Conservation (phyloP, 768 basidiomycete species). For the Mycena pura region DNA sequence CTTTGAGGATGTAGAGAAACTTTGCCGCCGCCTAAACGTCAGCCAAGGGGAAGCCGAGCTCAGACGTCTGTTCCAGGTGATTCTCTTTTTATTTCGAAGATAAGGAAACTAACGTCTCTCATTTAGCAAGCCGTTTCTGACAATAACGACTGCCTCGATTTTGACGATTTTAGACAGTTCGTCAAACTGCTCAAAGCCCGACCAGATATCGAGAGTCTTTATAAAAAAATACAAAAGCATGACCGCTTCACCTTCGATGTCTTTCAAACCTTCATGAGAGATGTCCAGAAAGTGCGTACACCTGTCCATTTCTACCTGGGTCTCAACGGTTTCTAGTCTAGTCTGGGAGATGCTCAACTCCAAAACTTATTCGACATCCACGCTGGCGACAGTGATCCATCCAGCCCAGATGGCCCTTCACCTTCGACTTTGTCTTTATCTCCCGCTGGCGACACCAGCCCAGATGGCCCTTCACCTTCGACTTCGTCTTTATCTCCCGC, state of each 20-base stretch:
- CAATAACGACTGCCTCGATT: constrained; percentile 69
- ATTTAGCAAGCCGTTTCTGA: constrained; percentile 68
- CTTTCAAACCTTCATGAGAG: constrained; percentile 54
- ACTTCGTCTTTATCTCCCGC: constrained; percentile 17
- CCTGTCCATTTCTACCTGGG: not conserved
- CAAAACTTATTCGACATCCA: constrained; percentile 45
- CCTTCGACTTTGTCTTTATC: constrained; percentile 9
- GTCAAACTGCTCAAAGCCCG: constrained; percentile 85
- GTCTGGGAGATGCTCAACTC: constrained; percentile 41
- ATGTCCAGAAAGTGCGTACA: constrained; percentile 47
- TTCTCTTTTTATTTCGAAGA: constrained; percentile 11
- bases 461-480: not conserved
- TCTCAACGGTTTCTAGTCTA: constrained; percentile 36
- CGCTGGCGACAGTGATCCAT: constrained; percentile 29
- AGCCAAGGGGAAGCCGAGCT: constrained; percentile 62
- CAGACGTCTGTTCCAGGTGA: constrained; percentile 62
- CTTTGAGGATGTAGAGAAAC: constrained; percentile 73
- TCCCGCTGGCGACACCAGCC: too few species aligned
- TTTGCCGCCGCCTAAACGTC: constrained; percentile 77
- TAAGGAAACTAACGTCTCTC: not conserved
- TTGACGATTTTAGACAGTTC: constrained; percentile 80
- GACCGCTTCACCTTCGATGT: constrained; percentile 49
- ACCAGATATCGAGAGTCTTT: constrained; percentile 78
- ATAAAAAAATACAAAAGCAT: constrained; percentile 42
- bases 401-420: constrained; percentile 9